A percentile compares a stretch with the other conserved stretches of the same genome.
Conservation (phyloP, 495 filamentous ascomycete species). For the Talaromyces proteolyticus region DNA sequence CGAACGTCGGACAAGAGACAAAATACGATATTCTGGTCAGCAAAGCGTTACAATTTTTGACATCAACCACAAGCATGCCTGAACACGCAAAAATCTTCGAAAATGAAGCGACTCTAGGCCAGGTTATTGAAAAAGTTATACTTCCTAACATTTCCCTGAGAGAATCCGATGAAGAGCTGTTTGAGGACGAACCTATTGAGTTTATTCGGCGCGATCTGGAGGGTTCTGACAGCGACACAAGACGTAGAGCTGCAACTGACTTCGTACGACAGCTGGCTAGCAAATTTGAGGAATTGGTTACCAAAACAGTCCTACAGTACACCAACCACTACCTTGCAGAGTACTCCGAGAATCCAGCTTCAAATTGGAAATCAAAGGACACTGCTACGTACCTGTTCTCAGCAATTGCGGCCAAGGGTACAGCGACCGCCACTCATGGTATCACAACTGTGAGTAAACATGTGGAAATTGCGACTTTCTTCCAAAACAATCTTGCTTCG, state of each 20-base stretch:
- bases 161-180: slow-evolving; percentile 89
- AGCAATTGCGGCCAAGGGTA: slow-evolving; percentile 86
- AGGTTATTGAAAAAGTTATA: slow-evolving; percentile 92
- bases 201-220: slow-evolving; percentile 95
- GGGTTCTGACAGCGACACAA: slow-evolving; percentile 90
- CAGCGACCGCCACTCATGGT: slow-evolving; percentile 75
- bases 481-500: slow-evolving; percentile 78
- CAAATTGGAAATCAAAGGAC: slow-evolving; percentile 94
- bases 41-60: slow-evolving; percentile 89
- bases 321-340: slow-evolving; percentile 68
- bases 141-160: slow-evolving; percentile 86
- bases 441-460: slow-evolving; percentile 81
- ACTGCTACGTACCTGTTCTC: slow-evolving; percentile 94
- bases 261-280: slow-evolving; percentile 83
- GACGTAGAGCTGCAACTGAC: slow-evolving; percentile 86
- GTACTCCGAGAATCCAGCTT: slow-evolving; percentile 60
- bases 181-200: slow-evolving; percentile 98
- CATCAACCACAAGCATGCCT: slow-evolving; percentile 70
- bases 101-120: slow-evolving; percentile 61
- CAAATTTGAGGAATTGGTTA: slow-evolving; percentile 80
- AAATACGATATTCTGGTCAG: slow-evolving; percentile 96
- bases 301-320: slow-evolving; percentile 72
- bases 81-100: slow-evolving; percentile 83
- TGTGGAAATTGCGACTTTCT: slow-evolving; percentile 87
- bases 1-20: slow-evolving; percentile 74